Percentiles rank a stretch among this genome's conserved stretches.
Conservation (phyloP, 768 basidiomycete species). For the Boletus patriciae region DNA sequence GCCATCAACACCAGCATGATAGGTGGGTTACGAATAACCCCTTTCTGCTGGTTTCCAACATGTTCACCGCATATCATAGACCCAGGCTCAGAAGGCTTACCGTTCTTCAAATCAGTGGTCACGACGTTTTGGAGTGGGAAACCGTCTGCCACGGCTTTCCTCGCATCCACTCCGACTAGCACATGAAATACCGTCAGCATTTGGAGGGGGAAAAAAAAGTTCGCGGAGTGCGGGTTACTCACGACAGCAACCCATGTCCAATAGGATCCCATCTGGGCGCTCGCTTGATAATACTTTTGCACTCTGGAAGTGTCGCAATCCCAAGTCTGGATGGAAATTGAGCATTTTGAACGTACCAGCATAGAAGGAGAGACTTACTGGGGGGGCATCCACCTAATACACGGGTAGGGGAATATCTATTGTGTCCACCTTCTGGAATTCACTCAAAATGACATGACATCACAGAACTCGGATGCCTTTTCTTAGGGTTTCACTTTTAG, state of each 20-base stretch:
- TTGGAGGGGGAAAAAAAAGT: not conserved
- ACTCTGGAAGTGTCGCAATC: conserved; percentile 17
- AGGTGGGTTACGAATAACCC: not conserved
- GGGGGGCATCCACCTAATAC: conserved; percentile 27
- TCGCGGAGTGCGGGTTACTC: conserved; percentile 1
- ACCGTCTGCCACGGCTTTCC: conserved; percentile 44
- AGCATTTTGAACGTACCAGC: not conserved
- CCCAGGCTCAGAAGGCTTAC: conserved; percentile 32
- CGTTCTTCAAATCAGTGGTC: conserved; percentile 36
- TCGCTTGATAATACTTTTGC: conserved; percentile 33
- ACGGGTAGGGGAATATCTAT: conserved; percentile 31
- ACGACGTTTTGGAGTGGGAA: conserved; percentile 42
- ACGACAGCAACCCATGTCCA: conserved; percentile 51
- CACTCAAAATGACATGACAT: not conserved
- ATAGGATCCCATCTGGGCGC: conserved; percentile 37
- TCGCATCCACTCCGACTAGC: conserved; percentile 35
- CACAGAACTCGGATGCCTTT: conserved; percentile 31
- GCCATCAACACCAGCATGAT: not conserved
- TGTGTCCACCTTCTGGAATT: not conserved
- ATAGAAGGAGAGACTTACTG: conserved; percentile 6
- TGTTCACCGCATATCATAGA: conserved; percentile 36
- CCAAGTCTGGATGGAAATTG: conserved; percentile 7
- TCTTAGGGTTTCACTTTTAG: conserved; percentile 30
- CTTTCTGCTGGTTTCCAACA: conserved; percentile 10
- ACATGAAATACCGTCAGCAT: not conserved